Percentiles rank a stretch among this genome's conserved stretches.
Conservation (phyloP, 106 monocot genomes). For the Hemerocallis citrina region DNA sequence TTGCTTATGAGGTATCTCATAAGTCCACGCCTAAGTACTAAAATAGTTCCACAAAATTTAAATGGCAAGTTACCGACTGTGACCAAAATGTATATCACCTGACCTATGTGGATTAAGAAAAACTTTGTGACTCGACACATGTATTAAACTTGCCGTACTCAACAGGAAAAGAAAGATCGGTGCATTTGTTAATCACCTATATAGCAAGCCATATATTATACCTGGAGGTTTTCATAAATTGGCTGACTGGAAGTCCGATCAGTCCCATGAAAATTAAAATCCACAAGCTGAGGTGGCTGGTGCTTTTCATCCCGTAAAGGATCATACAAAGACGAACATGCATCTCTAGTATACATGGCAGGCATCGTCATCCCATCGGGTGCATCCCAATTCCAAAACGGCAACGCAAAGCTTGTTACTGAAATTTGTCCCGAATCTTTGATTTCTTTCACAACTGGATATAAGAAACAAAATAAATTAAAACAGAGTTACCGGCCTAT, state of each 20-base stretch:
- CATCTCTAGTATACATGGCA: background rate
- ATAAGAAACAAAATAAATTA: too few relatives aligned
- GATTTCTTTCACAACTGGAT: too few relatives aligned
- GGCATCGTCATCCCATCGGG: background rate
- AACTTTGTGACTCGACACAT: too few relatives aligned
- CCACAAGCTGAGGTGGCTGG: constrained; percentile 17
- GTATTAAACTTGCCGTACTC: too few relatives aligned
- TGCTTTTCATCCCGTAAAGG: constrained; percentile 15
- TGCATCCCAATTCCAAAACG: constrained; percentile 4
- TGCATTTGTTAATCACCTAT: too few relatives aligned
- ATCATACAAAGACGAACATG: constrained; percentile 28
- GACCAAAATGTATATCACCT: background rate
- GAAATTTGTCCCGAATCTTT: too few relatives aligned
- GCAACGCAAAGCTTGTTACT: background rate
- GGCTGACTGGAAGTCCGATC: constrained; percentile 15
- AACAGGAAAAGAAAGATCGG: too few relatives aligned
- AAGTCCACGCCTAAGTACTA: too few relatives aligned
- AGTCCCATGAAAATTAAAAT: constrained; percentile 21
- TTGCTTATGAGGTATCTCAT: too few relatives aligned
- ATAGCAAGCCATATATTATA: background rate
- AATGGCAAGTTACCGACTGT: background rate
- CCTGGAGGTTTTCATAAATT: constrained; percentile 33
- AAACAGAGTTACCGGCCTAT: too few relatives aligned
- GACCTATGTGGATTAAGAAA: too few relatives aligned
- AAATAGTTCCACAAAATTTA: background rate